Evolutionary conservation across 441 rosid species (phyloP), one percentile per base, ranked within the genome.

Genomic region (Capsella rubella): DNA sequence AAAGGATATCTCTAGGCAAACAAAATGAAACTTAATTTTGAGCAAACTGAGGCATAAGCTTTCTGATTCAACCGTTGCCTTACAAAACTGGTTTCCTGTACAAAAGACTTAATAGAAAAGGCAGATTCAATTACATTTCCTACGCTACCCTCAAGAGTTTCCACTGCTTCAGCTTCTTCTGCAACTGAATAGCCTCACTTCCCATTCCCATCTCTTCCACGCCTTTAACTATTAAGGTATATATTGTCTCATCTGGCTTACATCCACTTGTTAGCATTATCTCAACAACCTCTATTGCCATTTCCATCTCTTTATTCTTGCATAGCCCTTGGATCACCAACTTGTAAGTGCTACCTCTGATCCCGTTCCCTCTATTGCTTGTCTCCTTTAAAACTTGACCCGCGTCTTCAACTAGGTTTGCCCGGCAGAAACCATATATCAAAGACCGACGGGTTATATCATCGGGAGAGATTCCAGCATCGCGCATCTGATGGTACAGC

Each of bases 381-480:
- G 89, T 91, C 84, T 85, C 84, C 53, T 70, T 82, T 72, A 91
- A 51, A 58, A 90, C 76, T 79, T 81, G 83, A 32, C 84, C 76
- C 9, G 93, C 90, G 60, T 88, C 89, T 53, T 86, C 93, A 6
- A 73, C 78, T 73, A 56, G 74, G 77, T 77, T 79, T 5, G 79
- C 83, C 49, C 70, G 81, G 79, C 83, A 84, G 78, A 85, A 87
- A 9, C 97, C 98, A 84, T 93, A 84, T 50, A 91, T 77, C 62
- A 94, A 69, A 31, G 86, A 80, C 16, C 90, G 83, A 72, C 87
- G 92, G 5, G 95, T 87, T 57, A 91, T 86, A 60, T 88, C 92
- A 83, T 93, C 96, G 0, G 98, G 95, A 47, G 27, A 34, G 43
- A 90, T 85, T 69, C 90, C 86, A 59, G 73, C 72, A 49, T 81